Percentiles rank a stretch among this genome's conserved stretches.
Conservation (phyloP, 441 rosid genomes). For the Populus hybrid region DNA sequence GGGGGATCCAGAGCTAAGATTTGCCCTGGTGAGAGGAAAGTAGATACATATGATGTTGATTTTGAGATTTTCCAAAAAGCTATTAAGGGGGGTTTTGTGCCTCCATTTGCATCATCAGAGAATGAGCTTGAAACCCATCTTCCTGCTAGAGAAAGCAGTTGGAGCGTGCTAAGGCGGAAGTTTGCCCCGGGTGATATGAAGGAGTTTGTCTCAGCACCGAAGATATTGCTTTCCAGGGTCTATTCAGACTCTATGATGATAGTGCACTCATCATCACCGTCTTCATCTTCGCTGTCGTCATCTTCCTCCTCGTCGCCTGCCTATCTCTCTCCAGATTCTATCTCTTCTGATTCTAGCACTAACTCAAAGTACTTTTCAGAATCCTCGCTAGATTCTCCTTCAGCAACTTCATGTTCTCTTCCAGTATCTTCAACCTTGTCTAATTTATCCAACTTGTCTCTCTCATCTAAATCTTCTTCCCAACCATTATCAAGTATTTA, state of each 20-base stretch:
- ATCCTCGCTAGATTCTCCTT: conserved; percentile 65
- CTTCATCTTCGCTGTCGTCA: conserved; percentile 39
- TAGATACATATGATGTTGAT: conserved; percentile 56
- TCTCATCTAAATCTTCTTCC: conserved; percentile 38
- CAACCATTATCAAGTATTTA: conserved; percentile 27
- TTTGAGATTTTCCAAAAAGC: conserved; percentile 65
- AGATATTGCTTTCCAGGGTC: conserved; percentile 59
- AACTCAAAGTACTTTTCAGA: conserved; percentile 56
- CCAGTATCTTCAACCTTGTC: conserved; percentile 53
- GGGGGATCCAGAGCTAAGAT: neutral
- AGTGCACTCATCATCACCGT: conserved; percentile 64
- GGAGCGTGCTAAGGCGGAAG: conserved; percentile 45
- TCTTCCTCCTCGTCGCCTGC: conserved; percentile 70
- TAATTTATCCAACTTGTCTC: conserved; percentile 56
- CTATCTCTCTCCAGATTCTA: conserved; percentile 73
- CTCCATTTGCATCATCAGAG: conserved; percentile 47
- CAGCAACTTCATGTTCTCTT: conserved; percentile 46
- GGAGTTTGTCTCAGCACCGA: conserved; percentile 37
- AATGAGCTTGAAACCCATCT: conserved; percentile 56
- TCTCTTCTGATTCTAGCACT: conserved; percentile 58
- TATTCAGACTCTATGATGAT: conserved; percentile 94
- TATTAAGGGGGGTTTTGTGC: conserved; percentile 67
- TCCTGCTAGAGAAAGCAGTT: conserved; percentile 66
- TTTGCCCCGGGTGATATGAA: conserved; percentile 44
- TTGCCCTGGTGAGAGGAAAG: conserved; percentile 34